phyloP scores from a whole-genome alignment of 371 early-diverging fungal genomes.

The Rhizopus delemar region DNA sequence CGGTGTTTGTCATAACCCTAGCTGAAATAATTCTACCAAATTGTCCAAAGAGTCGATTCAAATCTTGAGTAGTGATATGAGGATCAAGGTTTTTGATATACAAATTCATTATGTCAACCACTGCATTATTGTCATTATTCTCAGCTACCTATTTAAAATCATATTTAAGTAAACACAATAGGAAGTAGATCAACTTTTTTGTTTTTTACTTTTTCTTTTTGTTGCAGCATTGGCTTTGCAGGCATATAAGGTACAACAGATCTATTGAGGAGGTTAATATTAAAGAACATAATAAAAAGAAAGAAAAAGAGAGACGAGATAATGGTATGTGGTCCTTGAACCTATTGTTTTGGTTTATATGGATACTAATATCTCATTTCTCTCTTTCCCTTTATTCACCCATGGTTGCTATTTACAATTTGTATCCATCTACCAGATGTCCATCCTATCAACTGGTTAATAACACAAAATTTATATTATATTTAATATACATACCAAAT shows the following conservation, averaged over 20 bases:
- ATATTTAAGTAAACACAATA: no score
- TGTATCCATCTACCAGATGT: slow-evolving; percentile 29
- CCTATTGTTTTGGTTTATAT: not conserved
- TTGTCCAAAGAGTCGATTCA: slow-evolving; percentile 37
- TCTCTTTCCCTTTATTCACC: slow-evolving; percentile 2
- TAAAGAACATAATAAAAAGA: slow-evolving; percentile 4
- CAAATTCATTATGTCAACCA: slow-evolving; percentile 43
- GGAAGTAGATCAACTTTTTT: not conserved
- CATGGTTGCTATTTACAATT: slow-evolving; percentile 38
- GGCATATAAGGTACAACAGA: slow-evolving; percentile 27
- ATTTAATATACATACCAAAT: slow-evolving; percentile 30
- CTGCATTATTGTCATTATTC: slow-evolving; percentile 13
- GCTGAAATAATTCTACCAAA: slow-evolving; percentile 53
- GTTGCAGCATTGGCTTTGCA: slow-evolving; percentile 13
- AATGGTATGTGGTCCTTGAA: slow-evolving; percentile 1
- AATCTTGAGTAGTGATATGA: slow-evolving; percentile 40
- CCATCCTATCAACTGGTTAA: slow-evolving; percentile 29
- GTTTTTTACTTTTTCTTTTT: slow-evolving; percentile 19
- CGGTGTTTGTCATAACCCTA: slow-evolving; percentile 46
- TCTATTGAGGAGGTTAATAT: slow-evolving; percentile 6
- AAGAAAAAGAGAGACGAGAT: not conserved
- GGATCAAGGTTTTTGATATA: slow-evolving; percentile 57
- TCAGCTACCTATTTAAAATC: slow-evolving; percentile 3
- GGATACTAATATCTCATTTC: not conserved
- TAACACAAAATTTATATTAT: slow-evolving; percentile 22